Evolutionary conservation across 495 filamentous ascomycete genomes (phyloP).

Genomic region (Collariella sp.): DNA sequence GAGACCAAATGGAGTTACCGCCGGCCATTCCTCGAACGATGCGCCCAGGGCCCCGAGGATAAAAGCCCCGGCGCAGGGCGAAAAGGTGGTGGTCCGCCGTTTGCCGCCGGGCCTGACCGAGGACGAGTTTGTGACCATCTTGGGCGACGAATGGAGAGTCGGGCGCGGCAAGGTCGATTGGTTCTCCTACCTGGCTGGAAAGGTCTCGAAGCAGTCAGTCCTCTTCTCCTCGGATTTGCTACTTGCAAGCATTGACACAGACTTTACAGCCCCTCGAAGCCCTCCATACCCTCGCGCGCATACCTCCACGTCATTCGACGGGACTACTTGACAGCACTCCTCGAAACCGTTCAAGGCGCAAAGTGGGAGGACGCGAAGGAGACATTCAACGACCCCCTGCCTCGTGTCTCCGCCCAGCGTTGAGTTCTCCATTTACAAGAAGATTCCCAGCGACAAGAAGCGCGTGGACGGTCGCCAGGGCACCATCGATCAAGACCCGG

Average conservation of each 20-base stretch:
- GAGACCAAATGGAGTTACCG: conserved; percentile 24
- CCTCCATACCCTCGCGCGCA: conserved; percentile 64
- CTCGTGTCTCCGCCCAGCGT: conserved; percentile 66
- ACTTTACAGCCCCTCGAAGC: conserved; percentile 58
- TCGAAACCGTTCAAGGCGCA: conserved; percentile 54
- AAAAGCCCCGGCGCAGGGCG: conserved; percentile 54
- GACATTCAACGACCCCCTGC: conserved; percentile 54
- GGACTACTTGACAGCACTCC: conserved; percentile 51
- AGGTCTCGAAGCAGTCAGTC: conserved; percentile 77
- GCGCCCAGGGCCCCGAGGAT: conserved; percentile 38
- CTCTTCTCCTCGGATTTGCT: not conserved
- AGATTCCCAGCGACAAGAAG: conserved; percentile 58
- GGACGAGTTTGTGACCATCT: conserved; percentile 58
- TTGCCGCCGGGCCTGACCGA: conserved; percentile 81
- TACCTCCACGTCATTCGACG: conserved; percentile 65
- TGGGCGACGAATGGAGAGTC: conserved; percentile 78
- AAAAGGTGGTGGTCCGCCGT: conserved; percentile 79
- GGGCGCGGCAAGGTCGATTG: conserved; percentile 78
- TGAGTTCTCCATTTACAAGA: conserved; percentile 76
- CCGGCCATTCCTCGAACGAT: conserved; percentile 36
- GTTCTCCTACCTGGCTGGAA: conserved; percentile 68
- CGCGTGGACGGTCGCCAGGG: conserved; percentile 80
- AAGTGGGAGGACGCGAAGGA: conserved; percentile 68
- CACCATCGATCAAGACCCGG: conserved; percentile 89
- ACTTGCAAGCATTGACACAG: conserved; percentile 11